Base-by-base conservation (phyloP, 345 rosid genomes). In the Salix dunnii region DNA sequence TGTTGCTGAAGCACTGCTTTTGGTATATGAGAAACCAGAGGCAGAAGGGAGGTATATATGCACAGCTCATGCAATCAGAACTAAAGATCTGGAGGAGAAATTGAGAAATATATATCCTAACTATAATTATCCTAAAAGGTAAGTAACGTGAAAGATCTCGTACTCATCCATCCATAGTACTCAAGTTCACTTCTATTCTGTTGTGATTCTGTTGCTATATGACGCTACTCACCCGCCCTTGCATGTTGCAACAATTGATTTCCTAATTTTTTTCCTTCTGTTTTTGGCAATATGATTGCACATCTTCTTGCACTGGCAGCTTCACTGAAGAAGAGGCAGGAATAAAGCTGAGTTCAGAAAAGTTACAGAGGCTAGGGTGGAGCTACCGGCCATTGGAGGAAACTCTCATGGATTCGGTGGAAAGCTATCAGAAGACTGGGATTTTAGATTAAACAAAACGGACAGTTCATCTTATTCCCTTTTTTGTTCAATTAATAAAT, bases 1-100 rank as follows among this genome's bases (percentile, higher is more conserved):
- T 49, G 84, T 79, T 1, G 83, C 86, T 20, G 80, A 82, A 25
- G 87, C 82, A 31, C 48, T 67, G 46, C 6, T 77, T 53, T 33
- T 76, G 73, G 70, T 43, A 40, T 69, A 76, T 67, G 80, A 79
- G 67, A 73, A 67, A 21, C 71, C 83, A 7, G 89, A 84, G 76
- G 87, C 87, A 0, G 70, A 78, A 82, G 87, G 72, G 28, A 70
- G 74, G 64, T 83, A 83, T 49, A 70, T 76, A 76, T 79, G 85
- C 76, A 25, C 64, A 4, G 30, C 85, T 23, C 76, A 75, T 72
- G 27, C 67, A 10, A 75, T 82, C 71, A 42, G 55, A 53, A 68
- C 70, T 23, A 20, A 36, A 7, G 75, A 58, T 79, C 21, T 82
- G 71, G 77, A 75, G 25, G 80, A 75, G 55, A 82, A 74, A 75